Conservation (phyloP, 2,329 filamentous ascomycete species). For the Paraphaeosphaeria minitans region DNA sequence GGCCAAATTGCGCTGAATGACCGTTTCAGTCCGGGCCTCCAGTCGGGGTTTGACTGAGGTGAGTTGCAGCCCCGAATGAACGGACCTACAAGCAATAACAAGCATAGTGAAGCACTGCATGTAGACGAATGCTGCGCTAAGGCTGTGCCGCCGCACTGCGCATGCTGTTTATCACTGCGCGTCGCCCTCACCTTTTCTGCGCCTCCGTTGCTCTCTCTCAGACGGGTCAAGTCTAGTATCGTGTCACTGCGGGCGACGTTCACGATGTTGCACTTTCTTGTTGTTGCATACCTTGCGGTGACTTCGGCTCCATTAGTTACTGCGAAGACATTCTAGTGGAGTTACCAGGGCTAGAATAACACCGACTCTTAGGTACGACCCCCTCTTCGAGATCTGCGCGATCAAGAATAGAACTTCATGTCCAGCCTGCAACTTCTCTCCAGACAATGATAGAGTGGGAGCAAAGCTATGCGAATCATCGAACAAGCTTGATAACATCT, state of each 20-base stretch:
- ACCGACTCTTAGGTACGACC: constrained; percentile 12
- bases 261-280: not conserved
- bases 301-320: not conserved
- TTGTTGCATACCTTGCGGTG: not conserved
- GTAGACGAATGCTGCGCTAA: not conserved
- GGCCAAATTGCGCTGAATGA: not conserved
- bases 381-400: constrained; percentile 16
- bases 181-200: not conserved
- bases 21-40: not conserved
- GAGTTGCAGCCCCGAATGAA: not conserved
- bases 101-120: not conserved
- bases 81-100: not conserved
- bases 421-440: constrained; percentile 6
- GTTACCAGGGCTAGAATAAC: constrained; percentile 7
- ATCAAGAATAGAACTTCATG: constrained; percentile 6
- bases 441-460: not conserved
- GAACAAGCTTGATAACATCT: constrained; percentile 13
- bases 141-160: not conserved
- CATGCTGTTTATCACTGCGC: not conserved
- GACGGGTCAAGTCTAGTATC: not conserved
- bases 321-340: constrained; percentile 18
- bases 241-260: not conserved
- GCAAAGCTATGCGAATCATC: constrained; percentile 15
- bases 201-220: not conserved
- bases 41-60: not conserved